Conservation (phyloP, 2,329 filamentous ascomycete species). For the Mycosphaerella sp. region DNA sequence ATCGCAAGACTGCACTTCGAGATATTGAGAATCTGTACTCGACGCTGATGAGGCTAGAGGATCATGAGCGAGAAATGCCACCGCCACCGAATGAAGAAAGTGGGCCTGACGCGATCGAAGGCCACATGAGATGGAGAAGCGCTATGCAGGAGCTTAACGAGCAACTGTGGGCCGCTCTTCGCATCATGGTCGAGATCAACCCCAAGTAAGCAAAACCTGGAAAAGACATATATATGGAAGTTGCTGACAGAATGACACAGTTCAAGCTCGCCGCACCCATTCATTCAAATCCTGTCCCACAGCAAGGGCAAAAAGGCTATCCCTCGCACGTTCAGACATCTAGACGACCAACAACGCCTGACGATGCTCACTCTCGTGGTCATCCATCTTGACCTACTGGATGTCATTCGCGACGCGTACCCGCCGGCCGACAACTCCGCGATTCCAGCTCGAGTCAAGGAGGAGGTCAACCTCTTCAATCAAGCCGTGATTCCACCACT, state of each 20-base stretch:
- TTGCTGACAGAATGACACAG: constrained; percentile 39
- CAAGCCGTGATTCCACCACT: constrained; percentile 83
- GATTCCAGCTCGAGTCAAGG: constrained; percentile 70
- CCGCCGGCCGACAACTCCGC: constrained; percentile 63
- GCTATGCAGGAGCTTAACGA: constrained; percentile 65
- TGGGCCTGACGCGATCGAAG: constrained; percentile 63
- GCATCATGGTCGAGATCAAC: constrained; percentile 86
- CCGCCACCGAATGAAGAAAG: constrained; percentile 57
- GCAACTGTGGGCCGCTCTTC: constrained; percentile 77
- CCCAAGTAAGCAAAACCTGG: constrained; percentile 37
- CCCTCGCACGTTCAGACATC: constrained; percentile 87
- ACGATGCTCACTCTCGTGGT: constrained; percentile 95
- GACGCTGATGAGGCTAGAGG: constrained; percentile 87
- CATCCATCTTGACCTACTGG: constrained; percentile 83
- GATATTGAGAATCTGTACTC: constrained; percentile 87
- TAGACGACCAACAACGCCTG: constrained; percentile 85
- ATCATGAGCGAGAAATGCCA: constrained; percentile 78
- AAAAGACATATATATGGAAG: not conserved
- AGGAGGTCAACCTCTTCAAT: constrained; percentile 88
- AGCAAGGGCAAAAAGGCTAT: constrained; percentile 95
- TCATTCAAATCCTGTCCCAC: constrained; percentile 92
- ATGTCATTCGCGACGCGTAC: constrained; percentile 78
- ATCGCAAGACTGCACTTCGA: constrained; percentile 74
- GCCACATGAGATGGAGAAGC: constrained; percentile 73
- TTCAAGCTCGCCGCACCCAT: constrained; percentile 69